A percentile compares a stretch with the other conserved stretches of the same genome.
phyloP scores from a whole-genome alignment of 306 rosid genomes.

The Betula pendula region DNA sequence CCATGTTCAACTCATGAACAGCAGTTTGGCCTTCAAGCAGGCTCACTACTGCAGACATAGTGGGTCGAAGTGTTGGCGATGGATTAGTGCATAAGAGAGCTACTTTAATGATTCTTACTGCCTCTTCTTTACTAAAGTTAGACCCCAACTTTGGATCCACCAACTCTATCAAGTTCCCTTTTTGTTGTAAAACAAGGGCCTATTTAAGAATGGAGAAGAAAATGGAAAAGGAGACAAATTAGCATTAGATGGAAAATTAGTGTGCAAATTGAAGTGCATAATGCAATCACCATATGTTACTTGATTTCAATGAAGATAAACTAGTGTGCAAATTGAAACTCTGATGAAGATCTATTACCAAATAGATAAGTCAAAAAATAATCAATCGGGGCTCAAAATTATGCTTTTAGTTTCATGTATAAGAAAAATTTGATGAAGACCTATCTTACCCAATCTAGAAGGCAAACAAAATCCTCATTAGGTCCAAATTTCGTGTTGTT shows the following conservation, averaged over 20 bases:
- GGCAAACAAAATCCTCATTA: conserved; percentile 54
- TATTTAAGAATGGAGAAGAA: neutral
- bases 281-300: neutral
- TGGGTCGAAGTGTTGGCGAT: conserved; percentile 55
- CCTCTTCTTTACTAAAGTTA: conserved; percentile 46
- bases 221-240: neutral
- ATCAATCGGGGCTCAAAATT: neutral
- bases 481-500: conserved; percentile 40
- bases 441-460: conserved; percentile 57
- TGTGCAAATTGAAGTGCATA: neutral
- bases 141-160: conserved; percentile 57
- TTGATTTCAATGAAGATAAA: neutral
- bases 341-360: neutral
- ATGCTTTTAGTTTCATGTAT: neutral
- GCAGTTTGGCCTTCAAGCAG: conserved; percentile 57
- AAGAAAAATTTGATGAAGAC: neutral
- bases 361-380: neutral
- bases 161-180: conserved; percentile 42
- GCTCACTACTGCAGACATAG: conserved; percentile 63
- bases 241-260: neutral
- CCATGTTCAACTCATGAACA: conserved; percentile 42
- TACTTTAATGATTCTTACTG: conserved; percentile 40
- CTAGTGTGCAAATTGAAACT: neutral
- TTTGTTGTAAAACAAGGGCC: conserved; percentile 37
- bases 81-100: conserved; percentile 55